Evolutionary conservation across 768 basidiomycete species (phyloP).

Genomic region (Panus rudis): DNA sequence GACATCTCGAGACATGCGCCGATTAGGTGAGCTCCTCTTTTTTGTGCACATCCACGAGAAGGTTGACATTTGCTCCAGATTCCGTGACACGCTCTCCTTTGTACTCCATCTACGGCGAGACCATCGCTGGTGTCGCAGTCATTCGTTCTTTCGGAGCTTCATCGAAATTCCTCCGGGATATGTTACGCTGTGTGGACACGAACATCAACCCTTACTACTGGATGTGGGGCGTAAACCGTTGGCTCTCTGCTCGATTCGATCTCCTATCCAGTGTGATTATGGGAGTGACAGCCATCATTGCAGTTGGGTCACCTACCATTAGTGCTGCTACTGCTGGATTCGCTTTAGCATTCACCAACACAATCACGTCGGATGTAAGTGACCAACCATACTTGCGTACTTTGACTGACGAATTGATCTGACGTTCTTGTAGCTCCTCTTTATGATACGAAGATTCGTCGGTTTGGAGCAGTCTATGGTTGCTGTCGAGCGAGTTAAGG

Average conservation of each 20-base stretch:
- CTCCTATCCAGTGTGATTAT: conserved; percentile 66
- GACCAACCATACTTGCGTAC: not conserved
- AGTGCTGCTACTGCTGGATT: conserved; percentile 83
- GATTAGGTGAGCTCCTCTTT: conserved; percentile 46
- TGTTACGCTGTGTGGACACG: conserved; percentile 77
- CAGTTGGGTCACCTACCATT: conserved; percentile 62
- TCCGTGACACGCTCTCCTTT: conserved; percentile 42
- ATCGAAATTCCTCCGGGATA: conserved; percentile 79
- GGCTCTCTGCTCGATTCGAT: conserved; percentile 86
- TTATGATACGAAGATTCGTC: conserved; percentile 74
- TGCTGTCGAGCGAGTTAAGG: conserved; percentile 84
- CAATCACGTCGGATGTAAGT: conserved; percentile 61
- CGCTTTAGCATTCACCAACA: conserved; percentile 76
- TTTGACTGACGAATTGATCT: conserved; percentile 7
- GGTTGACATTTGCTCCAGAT: conserved; percentile 16
- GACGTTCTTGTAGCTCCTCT: conserved; percentile 39
- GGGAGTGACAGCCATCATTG: conserved; percentile 62
- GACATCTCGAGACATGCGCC: conserved; percentile 80
- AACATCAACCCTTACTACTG: conserved; percentile 77
- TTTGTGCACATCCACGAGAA: conserved; percentile 7
- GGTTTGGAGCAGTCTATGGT: conserved; percentile 92
- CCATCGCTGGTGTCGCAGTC: conserved; percentile 44
- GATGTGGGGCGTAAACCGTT: conserved; percentile 93
- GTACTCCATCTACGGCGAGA: conserved; percentile 46
- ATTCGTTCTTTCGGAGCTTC: conserved; percentile 85